These are phyloP conservation scores for Stephania yunnanensis DNA, from an alignment of 164 flowering plant species.

Conservation along the genomic window DNA sequence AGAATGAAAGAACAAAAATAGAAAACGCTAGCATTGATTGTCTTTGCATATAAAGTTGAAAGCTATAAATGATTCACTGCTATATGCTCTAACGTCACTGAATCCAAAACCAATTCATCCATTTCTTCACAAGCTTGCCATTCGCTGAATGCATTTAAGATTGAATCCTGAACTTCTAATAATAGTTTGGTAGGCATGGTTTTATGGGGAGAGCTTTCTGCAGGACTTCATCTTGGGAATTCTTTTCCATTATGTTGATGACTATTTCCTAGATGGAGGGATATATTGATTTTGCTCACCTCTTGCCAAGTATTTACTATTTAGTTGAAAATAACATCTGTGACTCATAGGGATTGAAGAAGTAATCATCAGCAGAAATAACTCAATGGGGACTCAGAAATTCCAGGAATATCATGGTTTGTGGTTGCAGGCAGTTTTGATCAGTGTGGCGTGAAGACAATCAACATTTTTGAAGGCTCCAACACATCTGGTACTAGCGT, in stretches of 20 bases:
- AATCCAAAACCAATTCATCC: not conserved
- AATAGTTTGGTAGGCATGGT: too few species aligned
- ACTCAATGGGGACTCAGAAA: not conserved
- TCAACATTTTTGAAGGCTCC: slow-evolving; percentile 5
- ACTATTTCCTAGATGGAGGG: too few species aligned
- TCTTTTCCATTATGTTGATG: too few species aligned
- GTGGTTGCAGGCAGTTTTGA: slow-evolving; percentile 4
- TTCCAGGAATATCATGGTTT: not conserved
- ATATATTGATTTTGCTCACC: slow-evolving; percentile 42
- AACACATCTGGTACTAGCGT: slow-evolving; percentile 1
- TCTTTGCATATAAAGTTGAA: not conserved
- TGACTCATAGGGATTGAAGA: slow-evolving; percentile 20
- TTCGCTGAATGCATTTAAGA: too few species aligned
- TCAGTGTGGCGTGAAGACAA: not conserved
- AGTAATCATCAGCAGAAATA: slow-evolving; percentile 7
- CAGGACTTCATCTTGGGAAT: too few species aligned
- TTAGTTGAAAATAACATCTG: slow-evolving; percentile 62
- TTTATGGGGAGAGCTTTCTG: too few species aligned
- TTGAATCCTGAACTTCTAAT: too few species aligned
- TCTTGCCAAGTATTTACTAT: slow-evolving; percentile 49
- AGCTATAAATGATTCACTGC: not conserved
- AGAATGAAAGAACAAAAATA: too few species aligned
- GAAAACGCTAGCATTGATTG: not conserved
- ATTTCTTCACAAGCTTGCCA: too few species aligned
- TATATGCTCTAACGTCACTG: not conserved